Percentiles rank a stretch among this genome's conserved stretches.
Evolutionary conservation across 164 flowering plant species (phyloP).

Genomic region (Stephania japonica): DNA sequence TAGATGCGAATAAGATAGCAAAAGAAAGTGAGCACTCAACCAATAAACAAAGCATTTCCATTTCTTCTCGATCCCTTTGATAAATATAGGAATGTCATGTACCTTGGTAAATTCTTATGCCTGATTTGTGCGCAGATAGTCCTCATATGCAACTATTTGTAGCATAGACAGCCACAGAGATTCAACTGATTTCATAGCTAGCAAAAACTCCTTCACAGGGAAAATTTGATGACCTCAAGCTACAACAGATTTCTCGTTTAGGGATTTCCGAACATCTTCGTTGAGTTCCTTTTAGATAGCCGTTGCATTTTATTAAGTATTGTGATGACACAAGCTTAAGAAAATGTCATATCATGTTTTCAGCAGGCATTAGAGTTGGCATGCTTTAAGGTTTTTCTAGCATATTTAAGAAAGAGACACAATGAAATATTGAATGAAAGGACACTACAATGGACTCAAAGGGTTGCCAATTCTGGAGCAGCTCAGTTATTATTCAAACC

Average conservation of each 20-base stretch:
- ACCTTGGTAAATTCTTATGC: background rate
- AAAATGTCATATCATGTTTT: too few species aligned
- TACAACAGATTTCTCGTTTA: too few species aligned
- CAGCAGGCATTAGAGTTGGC: too few species aligned
- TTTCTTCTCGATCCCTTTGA: background rate
- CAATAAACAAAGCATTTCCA: background rate
- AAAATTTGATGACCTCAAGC: background rate
- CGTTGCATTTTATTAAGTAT: background rate
- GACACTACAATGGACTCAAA: background rate
- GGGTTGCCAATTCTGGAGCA: background rate
- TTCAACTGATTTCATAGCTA: background rate
- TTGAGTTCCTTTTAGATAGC: background rate
- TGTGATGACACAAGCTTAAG: too few species aligned
- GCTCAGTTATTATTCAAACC: background rate
- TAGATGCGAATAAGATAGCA: too few species aligned
- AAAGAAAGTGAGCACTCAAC: too few species aligned
- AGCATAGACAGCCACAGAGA: background rate
- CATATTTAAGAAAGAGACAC: too few species aligned
- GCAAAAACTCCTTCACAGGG: background rate
- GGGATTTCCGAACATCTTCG: background rate
- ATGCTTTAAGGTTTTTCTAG: too few species aligned
- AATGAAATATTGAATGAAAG: background rate
- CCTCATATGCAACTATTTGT: background rate
- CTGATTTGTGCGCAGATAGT: background rate
- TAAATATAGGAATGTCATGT: background rate